phyloP scores from a whole-genome alignment of 345 rosid species.

The Odontarrhena argentea region DNA sequence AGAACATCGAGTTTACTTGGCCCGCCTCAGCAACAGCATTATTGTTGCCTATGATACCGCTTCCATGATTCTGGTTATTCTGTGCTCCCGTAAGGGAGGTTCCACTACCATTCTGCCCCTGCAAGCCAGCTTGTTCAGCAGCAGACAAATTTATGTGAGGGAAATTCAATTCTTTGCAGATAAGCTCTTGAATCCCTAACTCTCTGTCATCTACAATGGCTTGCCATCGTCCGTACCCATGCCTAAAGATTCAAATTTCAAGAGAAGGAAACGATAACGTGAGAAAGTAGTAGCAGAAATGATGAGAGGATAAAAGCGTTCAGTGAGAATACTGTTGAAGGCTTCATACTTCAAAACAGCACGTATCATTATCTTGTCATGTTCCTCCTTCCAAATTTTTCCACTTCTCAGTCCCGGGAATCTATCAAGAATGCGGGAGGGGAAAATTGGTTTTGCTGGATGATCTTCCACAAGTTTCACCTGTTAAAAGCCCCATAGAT shows the following conservation, averaged over 20 bases:
- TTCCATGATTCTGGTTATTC: slow-evolving; percentile 55
- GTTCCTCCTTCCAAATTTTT: slow-evolving; percentile 90
- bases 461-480: slow-evolving; percentile 58
- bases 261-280: slow-evolving; percentile 11
- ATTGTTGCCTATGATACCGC: slow-evolving; percentile 46
- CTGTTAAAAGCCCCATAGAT: slow-evolving; percentile 47
- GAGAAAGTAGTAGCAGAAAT: slow-evolving; percentile 6
- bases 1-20: slow-evolving; percentile 59
- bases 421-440: slow-evolving; percentile 65
- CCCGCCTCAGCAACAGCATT: slow-evolving; percentile 48
- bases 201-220: slow-evolving; percentile 97
- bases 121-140: slow-evolving; percentile 67
- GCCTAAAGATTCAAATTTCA: slow-evolving; percentile 52
- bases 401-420: slow-evolving; percentile 84
- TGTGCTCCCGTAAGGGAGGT: slow-evolving; percentile 51
- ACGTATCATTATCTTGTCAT: slow-evolving; percentile 68
- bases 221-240: slow-evolving; percentile 99
- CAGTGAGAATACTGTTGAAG: slow-evolving; percentile 12
- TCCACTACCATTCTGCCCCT: slow-evolving; percentile 66
- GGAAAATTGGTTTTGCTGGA: slow-evolving; percentile 57
- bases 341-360: slow-evolving; percentile 84
- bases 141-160: slow-evolving; percentile 69
- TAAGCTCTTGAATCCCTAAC: slow-evolving; percentile 78
- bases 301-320: slow-evolving; percentile 5
- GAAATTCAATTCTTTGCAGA: slow-evolving; percentile 87